phyloP scores from a whole-genome alignment of 139 green algal species.

The Coelastrella sp. region DNA sequence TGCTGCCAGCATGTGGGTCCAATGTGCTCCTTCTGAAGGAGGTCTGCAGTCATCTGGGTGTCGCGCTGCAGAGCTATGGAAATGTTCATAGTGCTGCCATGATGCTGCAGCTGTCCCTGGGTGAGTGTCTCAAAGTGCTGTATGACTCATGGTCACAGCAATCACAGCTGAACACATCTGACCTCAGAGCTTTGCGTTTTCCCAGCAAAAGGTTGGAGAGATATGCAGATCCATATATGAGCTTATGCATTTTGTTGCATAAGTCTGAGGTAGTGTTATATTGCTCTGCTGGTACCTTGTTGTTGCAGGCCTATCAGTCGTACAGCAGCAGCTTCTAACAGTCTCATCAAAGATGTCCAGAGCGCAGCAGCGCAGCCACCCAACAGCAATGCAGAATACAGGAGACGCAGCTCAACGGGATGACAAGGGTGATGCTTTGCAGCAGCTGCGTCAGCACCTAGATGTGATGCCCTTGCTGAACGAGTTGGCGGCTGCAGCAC shows the following conservation, averaged over 20 bases:
- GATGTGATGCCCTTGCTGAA: neutral
- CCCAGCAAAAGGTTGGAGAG: too few relatives aligned
- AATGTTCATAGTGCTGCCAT: conserved; percentile 55
- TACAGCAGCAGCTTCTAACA: conserved; percentile 58
- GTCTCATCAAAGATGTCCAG: conserved; percentile 18
- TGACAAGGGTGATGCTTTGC: neutral
- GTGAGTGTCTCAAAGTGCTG: too few relatives aligned
- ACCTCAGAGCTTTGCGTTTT: too few relatives aligned
- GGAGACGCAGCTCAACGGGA: conserved; percentile 25
- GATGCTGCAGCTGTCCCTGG: conserved; percentile 63
- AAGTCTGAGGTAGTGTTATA: too few relatives aligned
- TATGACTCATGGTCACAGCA: too few relatives aligned
- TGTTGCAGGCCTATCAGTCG: conserved; percentile 3
- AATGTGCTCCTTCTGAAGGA: conserved; percentile 22
- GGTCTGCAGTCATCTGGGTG: conserved; percentile 4
- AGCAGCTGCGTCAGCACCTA: neutral
- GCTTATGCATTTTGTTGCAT: too few relatives aligned
- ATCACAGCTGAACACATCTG: too few relatives aligned
- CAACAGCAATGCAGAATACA: neutral
- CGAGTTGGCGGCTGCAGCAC: neutral
- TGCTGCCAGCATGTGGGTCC: conserved; percentile 16
- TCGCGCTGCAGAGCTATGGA: conserved; percentile 37
- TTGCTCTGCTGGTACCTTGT: neutral
- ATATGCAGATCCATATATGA: too few relatives aligned
- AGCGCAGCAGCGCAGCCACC: neutral